phyloP scores from a whole-genome alignment of 192 early-diverging fungal species.

The Umbelopsis ramanniana region DNA sequence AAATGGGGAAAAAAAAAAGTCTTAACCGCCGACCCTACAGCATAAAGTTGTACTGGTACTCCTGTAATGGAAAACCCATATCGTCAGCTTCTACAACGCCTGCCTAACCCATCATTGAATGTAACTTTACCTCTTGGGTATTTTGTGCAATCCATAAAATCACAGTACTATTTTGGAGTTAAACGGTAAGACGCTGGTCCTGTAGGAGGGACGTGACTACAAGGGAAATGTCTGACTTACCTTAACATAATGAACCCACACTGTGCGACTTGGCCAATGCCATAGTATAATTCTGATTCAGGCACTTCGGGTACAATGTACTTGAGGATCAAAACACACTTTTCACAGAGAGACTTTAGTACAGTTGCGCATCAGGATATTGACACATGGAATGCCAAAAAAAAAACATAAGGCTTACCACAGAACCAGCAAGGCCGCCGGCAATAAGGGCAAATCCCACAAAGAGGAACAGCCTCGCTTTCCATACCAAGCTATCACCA shows the following conservation, averaged over 20 bases:
- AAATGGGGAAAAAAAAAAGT: neutral
- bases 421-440: conserved; percentile 61
- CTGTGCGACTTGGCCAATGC: conserved; percentile 12
- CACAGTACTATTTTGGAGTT: neutral
- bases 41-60: conserved; percentile 19
- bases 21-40: neutral
- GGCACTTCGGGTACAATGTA: conserved; percentile 15
- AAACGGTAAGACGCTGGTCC: too few species aligned
- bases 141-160: conserved; percentile 16
- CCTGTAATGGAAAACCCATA: neutral
- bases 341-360: neutral
- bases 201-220: too few species aligned
- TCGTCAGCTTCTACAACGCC: neutral
- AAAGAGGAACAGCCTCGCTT: conserved; percentile 58
- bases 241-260: conserved; percentile 16
- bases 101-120: too few species aligned
- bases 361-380: neutral
- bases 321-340: conserved; percentile 13
- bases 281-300: conserved; percentile 6
- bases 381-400: neutral
- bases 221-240: neutral
- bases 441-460: conserved; percentile 63
- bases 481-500: conserved; percentile 45
- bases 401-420: conserved; percentile 38
- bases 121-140: conserved; percentile 9